Evolutionary conservation across 2,329 filamentous ascomycete species (phyloP), one percentile per base, ranked within the genome.

Genomic region (Aspergillus costaricaensis): DNA sequence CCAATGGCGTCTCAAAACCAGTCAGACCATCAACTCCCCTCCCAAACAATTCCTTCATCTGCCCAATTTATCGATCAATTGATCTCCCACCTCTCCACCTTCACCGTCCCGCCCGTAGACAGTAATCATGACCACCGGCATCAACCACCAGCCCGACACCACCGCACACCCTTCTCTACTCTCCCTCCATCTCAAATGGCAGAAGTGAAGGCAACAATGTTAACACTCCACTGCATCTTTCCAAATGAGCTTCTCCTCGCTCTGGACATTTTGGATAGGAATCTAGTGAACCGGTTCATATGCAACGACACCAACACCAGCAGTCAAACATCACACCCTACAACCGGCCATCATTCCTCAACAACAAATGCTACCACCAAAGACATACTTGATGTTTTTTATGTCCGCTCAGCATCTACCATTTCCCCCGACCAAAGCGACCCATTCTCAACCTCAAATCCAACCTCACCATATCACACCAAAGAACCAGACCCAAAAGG

Each of bases 191-290:
- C 63, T 41, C 58, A 68, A 48, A 53, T 71, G 7, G 55, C 73
- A 49, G 65, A 70, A 61, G 60, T 74, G 51, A 84, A 83, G 66
- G 81, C 85, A 52, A 78, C 90, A 15, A 80, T 96, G n/a, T 80
- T 92, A 1, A 92, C 91, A 0, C 84, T 96, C 0, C 93, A 97
- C 77, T 90, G 92, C 36, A 79, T 97, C 14, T 96, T 96, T 70
- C 92, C 92, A 0, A 86, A 86, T 64, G 85, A 92, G 57, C 79
- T 97, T 2, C 86, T 97, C 1, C 91, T 92, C 2, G 92, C 94
- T 0, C 82, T 99, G 2, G 93, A 98, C 74, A 82, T 98, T 0
- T 82, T 99, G 0, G 95, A 99, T 74, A 85, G 91, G 25, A 79
- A 83, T 2, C 84, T 95, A 0, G 86, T 96, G 36, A 87, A 82